Evolutionary conservation across 2,329 filamentous ascomycete species (phyloP).

Genomic region (Zymoseptoria pseudotritici): DNA sequence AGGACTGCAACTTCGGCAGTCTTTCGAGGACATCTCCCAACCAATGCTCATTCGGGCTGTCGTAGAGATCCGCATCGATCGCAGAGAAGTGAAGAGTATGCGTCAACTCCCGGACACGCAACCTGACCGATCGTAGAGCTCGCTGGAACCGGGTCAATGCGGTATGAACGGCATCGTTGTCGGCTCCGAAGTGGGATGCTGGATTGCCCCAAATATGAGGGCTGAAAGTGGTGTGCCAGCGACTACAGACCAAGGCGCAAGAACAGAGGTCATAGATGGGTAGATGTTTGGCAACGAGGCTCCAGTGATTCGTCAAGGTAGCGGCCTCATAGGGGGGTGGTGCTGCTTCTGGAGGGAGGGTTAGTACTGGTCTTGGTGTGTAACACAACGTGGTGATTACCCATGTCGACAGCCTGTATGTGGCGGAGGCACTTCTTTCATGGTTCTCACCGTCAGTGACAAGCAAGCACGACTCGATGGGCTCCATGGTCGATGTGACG

Average conservation of each 20-base stretch:
- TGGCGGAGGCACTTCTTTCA: background rate
- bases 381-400: background rate
- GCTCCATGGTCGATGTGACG: background rate
- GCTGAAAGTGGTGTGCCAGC: constrained; percentile 53
- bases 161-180: constrained; percentile 56
- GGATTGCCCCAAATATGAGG: constrained; percentile 57
- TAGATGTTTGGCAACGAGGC: constrained; percentile 50
- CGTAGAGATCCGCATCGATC: constrained; percentile 54
- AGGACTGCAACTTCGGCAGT: constrained; percentile 51
- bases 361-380: background rate
- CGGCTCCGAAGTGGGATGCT: constrained; percentile 53
- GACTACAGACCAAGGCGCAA: constrained; percentile 47
- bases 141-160: constrained; percentile 53
- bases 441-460: background rate
- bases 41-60: constrained; percentile 52
- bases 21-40: constrained; percentile 51
- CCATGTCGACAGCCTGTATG: background rate
- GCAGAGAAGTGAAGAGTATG: constrained; percentile 56
- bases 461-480: background rate
- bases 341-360: constrained; percentile 34
- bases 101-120: constrained; percentile 47
- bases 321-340: constrained; percentile 55
- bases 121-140: constrained; percentile 47
- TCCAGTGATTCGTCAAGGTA: constrained; percentile 48
- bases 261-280: constrained; percentile 50